Conservation (phyloP, 1,284 basidiomycete genomes). For the Gastroboletus turbinatus region DNA sequence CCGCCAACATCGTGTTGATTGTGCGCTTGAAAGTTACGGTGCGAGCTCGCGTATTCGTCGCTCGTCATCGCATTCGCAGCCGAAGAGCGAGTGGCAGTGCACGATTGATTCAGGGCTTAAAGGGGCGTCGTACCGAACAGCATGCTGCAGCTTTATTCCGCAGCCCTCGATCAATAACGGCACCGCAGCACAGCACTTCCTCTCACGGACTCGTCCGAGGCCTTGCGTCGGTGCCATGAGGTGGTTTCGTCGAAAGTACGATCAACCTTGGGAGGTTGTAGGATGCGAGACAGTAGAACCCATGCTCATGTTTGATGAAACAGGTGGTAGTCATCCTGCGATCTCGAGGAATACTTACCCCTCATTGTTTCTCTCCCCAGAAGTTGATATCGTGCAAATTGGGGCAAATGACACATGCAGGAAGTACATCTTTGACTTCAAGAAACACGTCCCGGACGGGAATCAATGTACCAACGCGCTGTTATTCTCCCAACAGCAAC, state of each 20-base stretch:
- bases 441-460: constrained; percentile 43
- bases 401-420: constrained; percentile 52
- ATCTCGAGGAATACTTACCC: constrained; percentile 9
- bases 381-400: constrained; percentile 57
- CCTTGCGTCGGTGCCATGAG: constrained; percentile 27
- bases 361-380: constrained; percentile 36
- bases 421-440: constrained; percentile 62
- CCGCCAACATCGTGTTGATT: constrained; percentile 1
- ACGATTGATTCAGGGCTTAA: constrained; percentile 7
- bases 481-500: constrained; percentile 59
- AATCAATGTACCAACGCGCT: constrained; percentile 51
- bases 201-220: constrained; percentile 15
- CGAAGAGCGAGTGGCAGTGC: constrained; percentile 23
- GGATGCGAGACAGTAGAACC: constrained; percentile 61
- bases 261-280: constrained; percentile 75
- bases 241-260: constrained; percentile 50
- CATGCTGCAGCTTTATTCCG: constrained; percentile 10
- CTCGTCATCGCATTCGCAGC: constrained; percentile 2
- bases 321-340: constrained; percentile 49
- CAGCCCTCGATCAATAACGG: constrained; percentile 15
- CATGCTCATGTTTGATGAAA: constrained; percentile 60
- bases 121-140: constrained; percentile 11
- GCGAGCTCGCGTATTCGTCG: not conserved
- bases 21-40: not conserved
- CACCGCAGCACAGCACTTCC: constrained; percentile 17